Percentiles rank a stretch among this genome's conserved stretches.
These are phyloP conservation scores for Athelia sp. DNA, from an alignment of 1,284 basidiomycete genomes.

Conservation along the genomic window DNA sequence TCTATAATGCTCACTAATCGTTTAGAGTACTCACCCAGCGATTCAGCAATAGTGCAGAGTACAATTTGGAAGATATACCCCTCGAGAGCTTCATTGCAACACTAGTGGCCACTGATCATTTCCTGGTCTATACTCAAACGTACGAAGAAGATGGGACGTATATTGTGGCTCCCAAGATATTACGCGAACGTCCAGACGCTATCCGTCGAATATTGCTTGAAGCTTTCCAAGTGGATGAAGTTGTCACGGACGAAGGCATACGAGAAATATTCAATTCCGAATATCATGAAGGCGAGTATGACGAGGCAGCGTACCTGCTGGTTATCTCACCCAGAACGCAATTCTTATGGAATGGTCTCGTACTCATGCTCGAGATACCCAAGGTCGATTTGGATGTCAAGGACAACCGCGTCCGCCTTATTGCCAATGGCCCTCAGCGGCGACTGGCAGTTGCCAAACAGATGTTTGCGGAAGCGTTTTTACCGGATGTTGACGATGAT, in stretches of 20 bases:
- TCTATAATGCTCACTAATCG: background rate
- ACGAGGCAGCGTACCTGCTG: slow-evolving; percentile 72
- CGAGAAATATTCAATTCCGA: slow-evolving; percentile 45
- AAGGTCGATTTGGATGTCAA: slow-evolving; percentile 75
- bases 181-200: slow-evolving; percentile 79
- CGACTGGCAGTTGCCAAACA: slow-evolving; percentile 78
- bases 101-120: slow-evolving; percentile 86
- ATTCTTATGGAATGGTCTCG: slow-evolving; percentile 94
- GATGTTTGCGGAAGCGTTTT: slow-evolving; percentile 68
- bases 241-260: slow-evolving; percentile 50
- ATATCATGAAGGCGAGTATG: slow-evolving; percentile 47
- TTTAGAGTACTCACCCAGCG: slow-evolving; percentile 73
- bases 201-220: slow-evolving; percentile 82
- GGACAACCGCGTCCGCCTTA: slow-evolving; percentile 79
- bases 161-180: slow-evolving; percentile 81
- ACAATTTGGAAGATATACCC: slow-evolving; percentile 77
- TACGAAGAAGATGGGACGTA: slow-evolving; percentile 95
- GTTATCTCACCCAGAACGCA: slow-evolving; percentile 82
- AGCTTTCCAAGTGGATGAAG: slow-evolving; percentile 75
- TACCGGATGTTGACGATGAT: slow-evolving; percentile 55
- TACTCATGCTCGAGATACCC: slow-evolving; percentile 68
- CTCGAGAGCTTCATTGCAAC: slow-evolving; percentile 79
- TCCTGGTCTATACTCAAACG: slow-evolving; percentile 89
- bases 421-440: slow-evolving; percentile 83
- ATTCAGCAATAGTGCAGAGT: slow-evolving; percentile 96